A percentile compares a stretch with the other conserved stretches of the same genome.
phyloP scores from a whole-genome alignment of 179 eudicot species.

The Monotropa hypopitys region DNA sequence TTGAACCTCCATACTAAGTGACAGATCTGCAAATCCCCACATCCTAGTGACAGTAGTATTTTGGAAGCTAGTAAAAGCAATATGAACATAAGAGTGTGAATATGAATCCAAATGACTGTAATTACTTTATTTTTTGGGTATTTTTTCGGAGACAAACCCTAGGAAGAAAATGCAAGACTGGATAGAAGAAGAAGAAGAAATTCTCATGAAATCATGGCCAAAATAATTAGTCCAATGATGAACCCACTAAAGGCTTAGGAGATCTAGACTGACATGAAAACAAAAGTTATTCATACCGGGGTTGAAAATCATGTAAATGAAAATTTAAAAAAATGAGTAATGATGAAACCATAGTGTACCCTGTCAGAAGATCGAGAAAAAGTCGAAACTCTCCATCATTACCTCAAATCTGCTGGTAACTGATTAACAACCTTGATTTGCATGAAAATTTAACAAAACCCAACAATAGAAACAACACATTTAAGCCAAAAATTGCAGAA shows the following conservation, averaged over 20 bases:
- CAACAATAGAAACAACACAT: not conserved
- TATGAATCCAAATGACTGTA: not conserved
- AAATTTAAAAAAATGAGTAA: not conserved
- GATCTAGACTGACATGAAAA: not conserved
- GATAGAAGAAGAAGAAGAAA: not conserved
- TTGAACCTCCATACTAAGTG: not conserved
- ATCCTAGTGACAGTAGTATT: not conserved
- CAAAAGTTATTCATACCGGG: not conserved
- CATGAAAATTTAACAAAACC: not conserved
- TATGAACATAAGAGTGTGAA: not conserved
- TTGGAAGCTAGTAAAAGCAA: not conserved
- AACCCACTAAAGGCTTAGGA: not conserved
- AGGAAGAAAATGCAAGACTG: not conserved
- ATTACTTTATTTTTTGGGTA: not conserved
- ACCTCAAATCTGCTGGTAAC: constrained; percentile 13
- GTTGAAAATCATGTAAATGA: not conserved
- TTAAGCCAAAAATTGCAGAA: not conserved
- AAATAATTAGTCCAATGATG: constrained; percentile 5
- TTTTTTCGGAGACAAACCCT: constrained; percentile 3
- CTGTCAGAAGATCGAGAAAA: constrained; percentile 5
- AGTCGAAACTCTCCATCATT: constrained; percentile 17
- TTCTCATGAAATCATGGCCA: not conserved
- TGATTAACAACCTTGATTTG: constrained; percentile 2
- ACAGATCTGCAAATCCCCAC: constrained; percentile 3
- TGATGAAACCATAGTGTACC: constrained; percentile 2